A percentile compares a stretch with the other conserved stretches of the same genome.
Evolutionary conservation across 805 yeast genomes (phyloP).

Genomic region (Candida saitoana): DNA sequence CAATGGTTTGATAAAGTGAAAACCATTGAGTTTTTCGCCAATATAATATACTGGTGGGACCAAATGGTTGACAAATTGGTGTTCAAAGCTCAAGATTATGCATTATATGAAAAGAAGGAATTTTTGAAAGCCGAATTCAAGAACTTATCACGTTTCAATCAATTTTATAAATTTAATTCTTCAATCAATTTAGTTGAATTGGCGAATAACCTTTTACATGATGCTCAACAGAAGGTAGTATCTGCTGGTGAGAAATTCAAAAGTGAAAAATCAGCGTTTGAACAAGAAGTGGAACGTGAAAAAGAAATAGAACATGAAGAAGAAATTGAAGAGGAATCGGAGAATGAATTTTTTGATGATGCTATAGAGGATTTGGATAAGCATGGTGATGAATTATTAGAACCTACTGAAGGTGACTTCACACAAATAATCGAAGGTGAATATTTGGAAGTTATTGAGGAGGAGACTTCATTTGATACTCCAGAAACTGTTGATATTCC

Average conservation of each 20-base stretch:
- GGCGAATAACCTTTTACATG: conserved; percentile 21
- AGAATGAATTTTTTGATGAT: conserved; percentile 1
- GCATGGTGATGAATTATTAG: not conserved
- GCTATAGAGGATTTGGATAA: conserved; percentile 4
- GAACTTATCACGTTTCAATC: conserved; percentile 19
- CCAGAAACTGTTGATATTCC: not conserved
- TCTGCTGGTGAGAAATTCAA: conserved; percentile 5
- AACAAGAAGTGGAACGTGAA: not conserved
- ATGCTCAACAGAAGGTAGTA: conserved; percentile 8
- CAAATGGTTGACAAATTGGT: conserved; percentile 6
- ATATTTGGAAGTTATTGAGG: not conserved
- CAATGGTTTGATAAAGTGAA: conserved; percentile 1
- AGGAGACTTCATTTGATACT: not conserved
- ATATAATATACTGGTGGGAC: conserved; percentile 1
- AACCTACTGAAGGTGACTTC: not conserved
- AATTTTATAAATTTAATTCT: conserved; percentile 12
- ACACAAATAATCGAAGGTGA: not conserved
- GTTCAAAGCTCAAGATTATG: conserved; percentile 7
- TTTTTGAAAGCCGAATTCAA: conserved; percentile 25
- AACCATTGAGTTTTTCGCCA: conserved; percentile 5
- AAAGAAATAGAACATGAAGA: not conserved
- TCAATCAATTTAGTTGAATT: conserved; percentile 14
- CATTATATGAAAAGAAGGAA: conserved; percentile 18
- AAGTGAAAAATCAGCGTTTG: not conserved
- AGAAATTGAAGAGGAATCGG: conserved; percentile 1